Evolutionary conservation across 257 asterid species (phyloP), one percentile per base, ranked within the genome.

Genomic region (Dorcoceras hygrometricum): DNA sequence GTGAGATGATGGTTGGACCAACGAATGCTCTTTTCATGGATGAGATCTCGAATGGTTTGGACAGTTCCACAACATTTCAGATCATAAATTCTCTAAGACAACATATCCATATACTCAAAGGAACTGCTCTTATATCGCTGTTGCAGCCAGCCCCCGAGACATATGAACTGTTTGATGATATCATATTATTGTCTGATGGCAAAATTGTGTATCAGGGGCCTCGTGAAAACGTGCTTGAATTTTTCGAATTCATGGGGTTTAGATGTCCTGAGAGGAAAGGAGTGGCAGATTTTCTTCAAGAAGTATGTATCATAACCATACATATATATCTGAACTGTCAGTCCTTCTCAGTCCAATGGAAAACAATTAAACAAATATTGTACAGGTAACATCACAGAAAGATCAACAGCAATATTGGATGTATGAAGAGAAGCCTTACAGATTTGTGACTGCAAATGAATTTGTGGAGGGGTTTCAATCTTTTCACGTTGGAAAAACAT

Each of bases 71-170:
- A 0, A 81, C 89, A 2, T 81, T 63, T 62, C 79, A 80, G 54
- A 69, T 84, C 5, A 68, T 82, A 67, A 78, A 75, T 12, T 77
- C 85, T 8, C 16, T 84, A 4, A 81, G 73, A 51, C 84, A 81
- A 4, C 64, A 55, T 68, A 78, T 79, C 18, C 85, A 81, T 68
- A 84, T 81, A 63, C 81, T 84, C 67, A 65, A 69, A 1, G 87
- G 87, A 51, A 81, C 87, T 32, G 83, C 80, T 56, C 23, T 77
- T 18, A 73, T 84, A 71, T 81, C 89, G 6, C 85, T 84, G 28
- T 69, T 84, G 31, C 89, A 84, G 75, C 89, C 87, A 0, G 83
- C 83, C 10, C 89, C 89, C 0, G 89, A 84, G 72, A 79, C 84
- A 0, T 81, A 77, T 10, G 73, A 77, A 32, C 62, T 84, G 22